Percentiles rank a stretch among this genome's conserved stretches.
These are phyloP conservation scores for Colletotrichum chlorophyti DNA, from an alignment of 2,329 filamentous ascomycete genomes.

Conservation along the genomic window DNA sequence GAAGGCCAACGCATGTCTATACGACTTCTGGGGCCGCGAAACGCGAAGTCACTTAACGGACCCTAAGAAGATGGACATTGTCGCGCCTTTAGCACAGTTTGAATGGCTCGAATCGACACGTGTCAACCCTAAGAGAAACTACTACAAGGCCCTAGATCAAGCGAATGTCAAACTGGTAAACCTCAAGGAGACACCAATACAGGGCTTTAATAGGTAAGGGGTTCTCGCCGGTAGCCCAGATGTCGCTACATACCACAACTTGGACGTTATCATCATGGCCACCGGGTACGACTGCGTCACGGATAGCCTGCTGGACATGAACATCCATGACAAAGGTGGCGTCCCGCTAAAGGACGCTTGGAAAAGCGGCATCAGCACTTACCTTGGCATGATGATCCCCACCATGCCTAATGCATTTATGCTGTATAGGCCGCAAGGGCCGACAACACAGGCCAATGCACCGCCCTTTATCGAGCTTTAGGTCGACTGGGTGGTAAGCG, in stretches of 20 bases:
- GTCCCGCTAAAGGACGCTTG: constrained; percentile 25
- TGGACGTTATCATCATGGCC: constrained; percentile 28
- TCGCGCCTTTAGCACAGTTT: constrained; percentile 17
- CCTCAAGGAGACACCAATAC: constrained; percentile 10
- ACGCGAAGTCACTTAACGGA: constrained; percentile 4
- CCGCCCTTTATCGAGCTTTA: constrained; percentile 33
- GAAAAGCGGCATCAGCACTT: constrained; percentile 29
- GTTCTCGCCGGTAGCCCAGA: constrained; percentile 5
- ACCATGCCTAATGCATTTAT: constrained; percentile 31
- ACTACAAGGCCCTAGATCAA: constrained; percentile 26
- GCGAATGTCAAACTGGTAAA: constrained; percentile 18
- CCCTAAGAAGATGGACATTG: constrained; percentile 11
- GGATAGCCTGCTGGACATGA: constrained; percentile 32
- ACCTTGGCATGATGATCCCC: constrained; percentile 32
- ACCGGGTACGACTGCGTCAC: constrained; percentile 34
- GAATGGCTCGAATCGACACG: constrained; percentile 5
- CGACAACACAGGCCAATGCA: constrained; percentile 29
- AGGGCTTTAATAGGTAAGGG: neutral
- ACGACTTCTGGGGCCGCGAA: constrained; percentile 25
- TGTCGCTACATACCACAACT: neutral
- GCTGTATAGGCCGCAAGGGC: constrained; percentile 33
- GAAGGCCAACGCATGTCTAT: constrained; percentile 6
- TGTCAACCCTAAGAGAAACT: constrained; percentile 7
- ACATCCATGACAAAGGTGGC: constrained; percentile 29
- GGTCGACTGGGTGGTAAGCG: constrained; percentile 28